phyloP scores from a whole-genome alignment of 2,329 filamentous ascomycete genomes.

The Aspergillus quadrilineatus region DNA sequence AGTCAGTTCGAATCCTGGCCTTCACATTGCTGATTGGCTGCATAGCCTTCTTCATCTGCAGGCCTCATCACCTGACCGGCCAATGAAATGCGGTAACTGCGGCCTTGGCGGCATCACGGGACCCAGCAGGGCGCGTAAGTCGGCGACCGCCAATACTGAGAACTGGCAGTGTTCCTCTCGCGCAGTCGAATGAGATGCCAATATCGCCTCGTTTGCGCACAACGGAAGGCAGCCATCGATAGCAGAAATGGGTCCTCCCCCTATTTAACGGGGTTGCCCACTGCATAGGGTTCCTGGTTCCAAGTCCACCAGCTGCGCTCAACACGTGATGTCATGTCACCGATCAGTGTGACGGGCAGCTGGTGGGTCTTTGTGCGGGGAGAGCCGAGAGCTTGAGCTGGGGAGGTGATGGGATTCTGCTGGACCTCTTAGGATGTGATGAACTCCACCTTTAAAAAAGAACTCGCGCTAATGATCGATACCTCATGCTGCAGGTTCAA shows the following conservation, averaged over 20 bases:
- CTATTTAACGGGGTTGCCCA: constrained; percentile 1
- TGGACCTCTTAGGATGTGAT: constrained; percentile 1
- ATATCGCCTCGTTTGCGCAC: neutral
- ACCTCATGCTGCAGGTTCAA: neutral
- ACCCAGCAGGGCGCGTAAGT: constrained; percentile 23
- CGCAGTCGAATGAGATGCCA: constrained; percentile 1
- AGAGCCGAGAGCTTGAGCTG: neutral
- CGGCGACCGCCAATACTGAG: neutral
- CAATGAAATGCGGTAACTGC: constrained; percentile 16
- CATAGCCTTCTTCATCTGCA: constrained; percentile 28
- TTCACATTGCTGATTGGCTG: constrained; percentile 14
- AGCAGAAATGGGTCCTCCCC: neutral
- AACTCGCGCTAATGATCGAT: neutral
- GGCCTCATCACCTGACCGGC: constrained; percentile 21
- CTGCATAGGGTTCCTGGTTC: neutral
- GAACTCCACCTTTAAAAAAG: constrained; percentile 9
- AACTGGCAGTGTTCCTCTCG: neutral
- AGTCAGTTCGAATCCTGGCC: neutral
- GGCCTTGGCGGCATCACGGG: constrained; percentile 18
- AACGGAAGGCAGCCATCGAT: neutral
- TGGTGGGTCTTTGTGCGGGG: neutral
- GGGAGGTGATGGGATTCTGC: neutral
- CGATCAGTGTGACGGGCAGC: neutral
- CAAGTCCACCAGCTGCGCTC: neutral
- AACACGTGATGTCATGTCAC: neutral